Conservation (phyloP, 345 rosid species). For the Murraya paniculata region DNA sequence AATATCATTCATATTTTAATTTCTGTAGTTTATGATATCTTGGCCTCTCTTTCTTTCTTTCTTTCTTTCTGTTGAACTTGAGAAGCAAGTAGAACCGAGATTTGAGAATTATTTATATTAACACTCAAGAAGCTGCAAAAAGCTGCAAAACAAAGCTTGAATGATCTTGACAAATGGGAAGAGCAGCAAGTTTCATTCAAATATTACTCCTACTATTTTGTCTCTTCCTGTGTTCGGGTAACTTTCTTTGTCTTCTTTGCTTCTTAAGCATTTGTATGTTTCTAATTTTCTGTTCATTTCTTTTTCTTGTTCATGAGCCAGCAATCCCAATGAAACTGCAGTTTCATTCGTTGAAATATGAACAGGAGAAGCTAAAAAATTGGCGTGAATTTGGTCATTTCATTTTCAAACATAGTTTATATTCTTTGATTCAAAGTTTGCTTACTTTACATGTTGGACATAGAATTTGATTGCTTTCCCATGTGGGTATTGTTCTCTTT, state of each 20-base stretch:
- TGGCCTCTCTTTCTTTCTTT: conserved; percentile 3
- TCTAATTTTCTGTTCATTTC: background rate
- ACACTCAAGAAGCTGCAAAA: background rate
- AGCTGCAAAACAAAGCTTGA: background rate
- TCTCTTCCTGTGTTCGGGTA: conserved; percentile 38
- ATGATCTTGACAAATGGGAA: conserved; percentile 25
- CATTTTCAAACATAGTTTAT: background rate
- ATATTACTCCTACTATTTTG: conserved; percentile 13
- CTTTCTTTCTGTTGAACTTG: conserved; percentile 4
- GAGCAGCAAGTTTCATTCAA: conserved; percentile 10
- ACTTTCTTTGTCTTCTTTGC: conserved; percentile 1
- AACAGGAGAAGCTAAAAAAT: background rate
- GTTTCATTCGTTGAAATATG: background rate
- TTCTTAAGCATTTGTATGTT: background rate
- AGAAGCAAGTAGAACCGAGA: background rate
- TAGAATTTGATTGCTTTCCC: conserved; percentile 23
- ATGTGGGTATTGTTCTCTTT: conserved; percentile 21
- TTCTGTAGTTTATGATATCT: conserved; percentile 17
- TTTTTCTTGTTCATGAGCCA: too few species aligned
- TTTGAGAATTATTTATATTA: background rate
- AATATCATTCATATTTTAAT: background rate
- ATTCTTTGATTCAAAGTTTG: conserved; percentile 14
- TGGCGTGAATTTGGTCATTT: background rate
- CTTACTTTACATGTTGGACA: conserved; percentile 16
- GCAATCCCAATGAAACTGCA: too few species aligned